Evolutionary conservation across 768 basidiomycete species (phyloP).

Genomic region (Tricholoma saponaceum): DNA sequence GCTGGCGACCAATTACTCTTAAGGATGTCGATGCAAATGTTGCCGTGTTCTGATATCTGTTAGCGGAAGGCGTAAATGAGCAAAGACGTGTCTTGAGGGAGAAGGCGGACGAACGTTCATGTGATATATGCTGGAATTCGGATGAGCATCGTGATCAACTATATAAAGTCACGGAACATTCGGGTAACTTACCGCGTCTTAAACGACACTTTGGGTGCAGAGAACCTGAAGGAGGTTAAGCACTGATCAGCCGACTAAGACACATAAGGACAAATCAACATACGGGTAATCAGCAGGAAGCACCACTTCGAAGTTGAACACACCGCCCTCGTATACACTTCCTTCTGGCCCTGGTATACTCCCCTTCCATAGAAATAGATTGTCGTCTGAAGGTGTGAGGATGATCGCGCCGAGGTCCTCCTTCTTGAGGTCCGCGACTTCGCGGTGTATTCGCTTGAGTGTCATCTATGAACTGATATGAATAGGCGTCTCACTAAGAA

Average conservation of each 20-base stretch:
- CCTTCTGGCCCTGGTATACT: constrained; percentile 80
- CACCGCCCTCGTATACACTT: constrained; percentile 77
- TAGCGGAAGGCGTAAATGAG: constrained; percentile 1
- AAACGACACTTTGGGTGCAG: constrained; percentile 74
- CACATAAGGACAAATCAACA: constrained; percentile 27
- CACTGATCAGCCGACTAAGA: constrained; percentile 2
- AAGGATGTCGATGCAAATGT: constrained; percentile 86
- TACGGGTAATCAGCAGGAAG: constrained; percentile 80
- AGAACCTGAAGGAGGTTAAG: constrained; percentile 47
- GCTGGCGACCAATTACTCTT: constrained; percentile 96
- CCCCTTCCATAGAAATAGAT: constrained; percentile 71
- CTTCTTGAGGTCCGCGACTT: constrained; percentile 76
- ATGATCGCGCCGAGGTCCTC: constrained; percentile 77
- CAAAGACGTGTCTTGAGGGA: background rate
- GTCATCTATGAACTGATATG: constrained; percentile 40
- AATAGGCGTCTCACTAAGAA: too few relatives aligned
- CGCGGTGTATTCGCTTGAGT: constrained; percentile 79
- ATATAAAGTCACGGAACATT: background rate
- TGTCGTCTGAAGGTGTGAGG: constrained; percentile 60
- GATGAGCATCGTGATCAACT: background rate
- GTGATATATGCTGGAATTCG: constrained; percentile 66
- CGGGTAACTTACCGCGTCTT: constrained; percentile 53
- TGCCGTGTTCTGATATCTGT: constrained; percentile 69
- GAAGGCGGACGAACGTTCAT: constrained; percentile 58
- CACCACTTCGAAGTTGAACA: constrained; percentile 63